phyloP scores from a whole-genome alignment of 2,329 filamentous ascomycete species.

The Chrysosporium queenslandicum region DNA sequence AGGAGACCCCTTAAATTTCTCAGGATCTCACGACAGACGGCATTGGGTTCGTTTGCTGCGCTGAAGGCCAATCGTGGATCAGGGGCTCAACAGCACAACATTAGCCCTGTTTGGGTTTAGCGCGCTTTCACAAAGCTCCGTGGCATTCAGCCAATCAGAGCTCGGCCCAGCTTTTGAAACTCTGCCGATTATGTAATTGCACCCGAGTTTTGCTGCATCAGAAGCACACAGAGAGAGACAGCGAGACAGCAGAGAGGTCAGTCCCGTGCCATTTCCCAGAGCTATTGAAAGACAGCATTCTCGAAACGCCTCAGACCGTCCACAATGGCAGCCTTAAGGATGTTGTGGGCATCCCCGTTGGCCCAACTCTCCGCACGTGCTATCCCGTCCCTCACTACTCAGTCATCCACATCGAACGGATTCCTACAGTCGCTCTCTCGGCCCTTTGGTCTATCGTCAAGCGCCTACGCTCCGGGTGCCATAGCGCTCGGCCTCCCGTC shows the following conservation, averaged over 20 bases:
- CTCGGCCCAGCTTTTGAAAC: background rate
- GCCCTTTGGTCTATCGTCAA: constrained; percentile 36
- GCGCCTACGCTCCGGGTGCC: constrained; percentile 17
- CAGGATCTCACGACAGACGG: background rate
- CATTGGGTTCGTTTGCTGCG: constrained; percentile 2
- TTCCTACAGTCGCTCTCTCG: constrained; percentile 47
- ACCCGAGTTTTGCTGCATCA: background rate
- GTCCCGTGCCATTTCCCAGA: too few relatives aligned
- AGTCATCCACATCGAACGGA: constrained; percentile 24
- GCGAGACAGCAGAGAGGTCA: too few relatives aligned
- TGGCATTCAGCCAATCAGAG: background rate
- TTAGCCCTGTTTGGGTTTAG: constrained; percentile 11
- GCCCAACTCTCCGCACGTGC: constrained; percentile 3
- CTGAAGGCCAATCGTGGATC: constrained; percentile 11
- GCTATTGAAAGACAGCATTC: too few relatives aligned
- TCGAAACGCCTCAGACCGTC: too few relatives aligned
- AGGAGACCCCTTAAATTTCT: constrained; percentile 10
- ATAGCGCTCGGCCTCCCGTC: constrained; percentile 55
- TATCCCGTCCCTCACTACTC: background rate
- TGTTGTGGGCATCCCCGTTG: constrained; percentile 1
- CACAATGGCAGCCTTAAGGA: constrained; percentile 6
- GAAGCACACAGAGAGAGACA: background rate
- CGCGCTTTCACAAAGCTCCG: background rate
- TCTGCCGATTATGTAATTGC: constrained; percentile 4
- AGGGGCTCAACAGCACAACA: constrained; percentile 11